Conservation (phyloP, 805 yeast genomes). For the Yamadazyma phyllophila region DNA sequence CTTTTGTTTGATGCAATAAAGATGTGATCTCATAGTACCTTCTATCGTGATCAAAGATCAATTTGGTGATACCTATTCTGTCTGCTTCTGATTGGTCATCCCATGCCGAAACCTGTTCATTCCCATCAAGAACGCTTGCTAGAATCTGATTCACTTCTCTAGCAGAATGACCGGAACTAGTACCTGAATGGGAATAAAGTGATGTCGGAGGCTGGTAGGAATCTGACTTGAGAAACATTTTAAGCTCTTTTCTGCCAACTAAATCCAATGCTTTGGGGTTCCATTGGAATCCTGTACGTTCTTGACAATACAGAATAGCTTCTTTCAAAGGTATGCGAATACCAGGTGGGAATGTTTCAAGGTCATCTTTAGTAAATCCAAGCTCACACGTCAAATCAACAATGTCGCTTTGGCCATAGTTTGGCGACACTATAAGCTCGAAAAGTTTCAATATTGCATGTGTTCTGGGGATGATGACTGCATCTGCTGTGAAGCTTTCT, state of each 20-base stretch:
- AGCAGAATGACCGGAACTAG: constrained; percentile 1
- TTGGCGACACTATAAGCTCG: constrained; percentile 58
- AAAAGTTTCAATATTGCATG: constrained; percentile 56
- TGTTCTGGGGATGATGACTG: constrained; percentile 63
- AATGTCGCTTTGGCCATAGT: constrained; percentile 51
- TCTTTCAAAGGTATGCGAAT: constrained; percentile 65
- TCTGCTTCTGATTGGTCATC: constrained; percentile 72
- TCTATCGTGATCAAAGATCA: constrained; percentile 75
- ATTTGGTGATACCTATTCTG: constrained; percentile 60
- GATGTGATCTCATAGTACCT: constrained; percentile 75
- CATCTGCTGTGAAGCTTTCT: constrained; percentile 59
- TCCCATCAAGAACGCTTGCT: constrained; percentile 34
- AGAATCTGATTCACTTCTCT: constrained; percentile 42
- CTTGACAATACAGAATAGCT: constrained; percentile 53
- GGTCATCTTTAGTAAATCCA: constrained; percentile 46
- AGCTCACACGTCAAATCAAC: constrained; percentile 61
- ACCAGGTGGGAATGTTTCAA: constrained; percentile 76
- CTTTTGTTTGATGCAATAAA: constrained; percentile 65
- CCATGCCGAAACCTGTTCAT: constrained; percentile 56
- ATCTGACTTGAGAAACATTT: constrained; percentile 23
- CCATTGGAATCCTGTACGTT: constrained; percentile 49
- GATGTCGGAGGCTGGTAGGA: constrained; percentile 15
- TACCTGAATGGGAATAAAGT: constrained; percentile 10
- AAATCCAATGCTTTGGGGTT: constrained; percentile 47
- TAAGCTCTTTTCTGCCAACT: constrained; percentile 68